Evolutionary conservation across 2,329 filamentous ascomycete genomes (phyloP), one percentile per base, ranked within the genome.

Genomic region (Xenosphaeropsis pyriputrescens): DNA sequence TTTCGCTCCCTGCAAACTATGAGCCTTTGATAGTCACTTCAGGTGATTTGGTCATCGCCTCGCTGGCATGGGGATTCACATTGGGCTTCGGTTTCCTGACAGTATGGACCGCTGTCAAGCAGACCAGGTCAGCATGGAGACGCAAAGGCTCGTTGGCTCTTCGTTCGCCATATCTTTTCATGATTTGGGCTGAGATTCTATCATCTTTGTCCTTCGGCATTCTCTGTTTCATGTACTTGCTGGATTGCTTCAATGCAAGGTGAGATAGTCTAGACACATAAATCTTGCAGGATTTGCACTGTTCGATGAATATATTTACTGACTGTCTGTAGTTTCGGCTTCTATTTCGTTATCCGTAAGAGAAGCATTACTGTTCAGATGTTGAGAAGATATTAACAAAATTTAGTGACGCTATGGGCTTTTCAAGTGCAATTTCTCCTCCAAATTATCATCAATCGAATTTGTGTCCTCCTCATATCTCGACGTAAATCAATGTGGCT

Each of bases 371-470:
- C 8, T n/a, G n/a, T 3, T 26, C 22, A 9, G 8, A 9, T n/a
- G 12, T 6, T 9, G 5, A 26, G 22, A 9, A 26, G 22, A 26
- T 26, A 26, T 26, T 26, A 26, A 26, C 22, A 9, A 3, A 9
- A 9, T 9, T 11, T 9, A 26, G 22, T 26, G 22, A 26, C 22
- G 8, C 47, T 62, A 32, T 66, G 63, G 62, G 56, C 59, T 0
- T 56, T 65, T 16, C 53, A 67, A 41, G 60, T 68, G 15, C 66
- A 70, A 38, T 50, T 68, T 1, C 45, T 69, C 2, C 59, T 70
- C 55, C 65, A 70, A 45, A 69, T 70, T 35, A 68, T 70, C 44
- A 62, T 69, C 48, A 70, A 70, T 45, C 60, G 67, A 34, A 64
- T 69, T 29, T 57, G 61, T 1, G 57, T 70, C 32, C 62, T 70